Percentiles rank a stretch among this genome's conserved stretches.
phyloP scores from a whole-genome alignment of 129 eudicot species.

The sunflower (Helianthus annuus) region DNA sequence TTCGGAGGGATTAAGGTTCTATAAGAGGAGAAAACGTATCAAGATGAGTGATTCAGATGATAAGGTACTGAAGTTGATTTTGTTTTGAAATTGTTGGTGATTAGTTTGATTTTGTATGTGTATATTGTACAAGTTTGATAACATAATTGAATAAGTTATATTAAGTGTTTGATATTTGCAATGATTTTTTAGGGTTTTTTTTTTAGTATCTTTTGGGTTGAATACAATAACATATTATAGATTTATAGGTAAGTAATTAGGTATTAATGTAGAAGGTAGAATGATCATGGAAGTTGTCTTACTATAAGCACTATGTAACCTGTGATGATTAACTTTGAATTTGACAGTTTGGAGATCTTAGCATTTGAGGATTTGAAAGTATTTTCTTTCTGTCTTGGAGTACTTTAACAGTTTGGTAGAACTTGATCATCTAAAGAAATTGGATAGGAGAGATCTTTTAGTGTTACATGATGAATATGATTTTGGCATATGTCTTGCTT shows the following conservation, averaged over 20 bases:
- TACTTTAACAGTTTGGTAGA: background rate
- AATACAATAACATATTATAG: background rate
- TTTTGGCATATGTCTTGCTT: background rate
- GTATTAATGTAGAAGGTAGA: background rate
- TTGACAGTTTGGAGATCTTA: background rate
- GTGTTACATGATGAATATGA: conserved; percentile 9
- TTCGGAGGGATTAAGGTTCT: conserved; percentile 21
- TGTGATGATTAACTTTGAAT: background rate
- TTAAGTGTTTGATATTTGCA: background rate
- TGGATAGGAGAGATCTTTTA: background rate
- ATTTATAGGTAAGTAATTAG: background rate
- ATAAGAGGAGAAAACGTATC: conserved; percentile 29
- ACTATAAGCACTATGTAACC: background rate
- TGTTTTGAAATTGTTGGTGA: background rate
- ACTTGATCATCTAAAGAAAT: background rate
- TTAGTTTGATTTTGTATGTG: background rate
- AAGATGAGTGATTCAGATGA: conserved; percentile 25
- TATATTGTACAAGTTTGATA: background rate
- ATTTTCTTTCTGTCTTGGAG: background rate
- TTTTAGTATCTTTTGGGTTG: conserved; percentile 1
- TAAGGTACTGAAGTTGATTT: conserved; percentile 20
- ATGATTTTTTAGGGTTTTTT: conserved; percentile 5
- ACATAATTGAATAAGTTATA: background rate
- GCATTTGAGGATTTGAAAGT: conserved; percentile 2
- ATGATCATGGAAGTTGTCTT: conserved; percentile 7